These are phyloP conservation scores for Solanum sejunctum DNA, from an alignment of 257 asterid species.

Conservation along the genomic window DNA sequence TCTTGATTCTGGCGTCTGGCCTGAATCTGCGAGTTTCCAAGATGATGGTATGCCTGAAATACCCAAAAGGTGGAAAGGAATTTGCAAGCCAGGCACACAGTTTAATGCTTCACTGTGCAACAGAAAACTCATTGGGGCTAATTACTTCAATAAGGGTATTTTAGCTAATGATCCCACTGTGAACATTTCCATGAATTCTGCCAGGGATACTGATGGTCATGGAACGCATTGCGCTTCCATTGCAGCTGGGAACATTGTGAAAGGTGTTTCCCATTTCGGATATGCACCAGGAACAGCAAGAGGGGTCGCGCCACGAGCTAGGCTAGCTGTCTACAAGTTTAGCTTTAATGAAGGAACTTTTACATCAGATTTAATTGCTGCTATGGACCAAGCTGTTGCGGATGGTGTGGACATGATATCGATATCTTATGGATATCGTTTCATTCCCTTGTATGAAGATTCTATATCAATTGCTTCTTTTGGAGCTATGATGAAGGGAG, in stretches of 20 bases:
- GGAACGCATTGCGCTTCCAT: conserved; percentile 2
- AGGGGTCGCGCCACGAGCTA: conserved; percentile 9
- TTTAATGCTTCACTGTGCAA: conserved; percentile 19
- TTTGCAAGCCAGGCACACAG: conserved; percentile 4
- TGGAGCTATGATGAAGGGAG: background rate
- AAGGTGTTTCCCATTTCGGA: conserved; percentile 7
- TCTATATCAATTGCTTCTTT: conserved; percentile 1
- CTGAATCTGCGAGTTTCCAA: conserved; percentile 4
- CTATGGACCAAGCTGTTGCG: conserved; percentile 14
- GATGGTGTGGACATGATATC: conserved; percentile 5
- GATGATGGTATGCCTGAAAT: conserved; percentile 5
- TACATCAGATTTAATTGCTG: conserved; percentile 12
- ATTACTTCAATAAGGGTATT: conserved; percentile 13
- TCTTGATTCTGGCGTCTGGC: conserved; percentile 11
- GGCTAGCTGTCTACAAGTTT: conserved; percentile 9
- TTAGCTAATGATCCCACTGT: conserved; percentile 7
- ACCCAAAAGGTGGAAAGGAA: conserved; percentile 20
- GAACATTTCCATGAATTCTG: conserved; percentile 15
- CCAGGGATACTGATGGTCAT: conserved; percentile 7
- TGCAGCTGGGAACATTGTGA: conserved; percentile 3
- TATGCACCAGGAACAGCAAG: conserved; percentile 9
- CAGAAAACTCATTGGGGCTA: conserved; percentile 18
- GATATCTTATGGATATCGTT: background rate
- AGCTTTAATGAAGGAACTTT: conserved; percentile 3
- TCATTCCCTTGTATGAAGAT: conserved; percentile 1